phyloP scores from a whole-genome alignment of 306 rosid species.

The Sophora flavescens region DNA sequence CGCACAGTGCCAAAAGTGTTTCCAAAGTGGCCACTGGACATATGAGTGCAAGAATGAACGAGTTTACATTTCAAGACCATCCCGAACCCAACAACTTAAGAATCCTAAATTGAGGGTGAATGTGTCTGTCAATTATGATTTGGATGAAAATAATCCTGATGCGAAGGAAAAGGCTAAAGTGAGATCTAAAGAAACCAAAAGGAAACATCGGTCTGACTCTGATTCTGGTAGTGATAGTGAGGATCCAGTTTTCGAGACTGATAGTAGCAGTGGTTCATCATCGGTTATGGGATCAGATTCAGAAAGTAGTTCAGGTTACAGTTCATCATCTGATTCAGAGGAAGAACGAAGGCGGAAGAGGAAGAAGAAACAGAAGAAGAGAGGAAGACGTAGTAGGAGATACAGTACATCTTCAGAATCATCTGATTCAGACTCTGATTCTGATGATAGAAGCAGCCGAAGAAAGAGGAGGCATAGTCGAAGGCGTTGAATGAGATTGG shows the following conservation, averaged over 20 bases:
- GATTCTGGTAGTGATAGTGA: conserved; percentile 78
- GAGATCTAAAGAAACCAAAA: conserved; percentile 70
- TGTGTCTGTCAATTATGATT: conserved; percentile 56
- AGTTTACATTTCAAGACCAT: conserved; percentile 91
- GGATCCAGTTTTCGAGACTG: conserved; percentile 94
- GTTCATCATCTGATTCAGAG: conserved; percentile 89
- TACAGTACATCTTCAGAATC: conserved; percentile 85
- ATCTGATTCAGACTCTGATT: conserved; percentile 81
- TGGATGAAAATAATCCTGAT: conserved; percentile 63
- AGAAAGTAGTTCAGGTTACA: conserved; percentile 72
- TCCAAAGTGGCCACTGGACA: conserved; percentile 90
- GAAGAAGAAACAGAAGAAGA: conserved; percentile 71
- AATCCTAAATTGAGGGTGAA: conserved; percentile 88
- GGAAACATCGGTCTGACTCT: conserved; percentile 71
- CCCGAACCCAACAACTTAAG: conserved; percentile 91
- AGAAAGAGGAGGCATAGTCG: conserved; percentile 75
- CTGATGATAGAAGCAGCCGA: conserved; percentile 68
- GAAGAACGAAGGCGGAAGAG: conserved; percentile 71
- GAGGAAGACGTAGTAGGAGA: conserved; percentile 61
- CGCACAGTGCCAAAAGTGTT: conserved; percentile 95
- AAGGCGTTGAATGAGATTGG: conserved; percentile 51
- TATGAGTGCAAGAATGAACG: conserved; percentile 97
- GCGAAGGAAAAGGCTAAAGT: conserved; percentile 57
- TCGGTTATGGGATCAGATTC: conserved; percentile 83
- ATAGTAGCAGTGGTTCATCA: conserved; percentile 80